These are phyloP conservation scores for Verticillium zaregamsianum DNA, from an alignment of 2,329 filamentous ascomycete species.

Conservation along the genomic window DNA sequence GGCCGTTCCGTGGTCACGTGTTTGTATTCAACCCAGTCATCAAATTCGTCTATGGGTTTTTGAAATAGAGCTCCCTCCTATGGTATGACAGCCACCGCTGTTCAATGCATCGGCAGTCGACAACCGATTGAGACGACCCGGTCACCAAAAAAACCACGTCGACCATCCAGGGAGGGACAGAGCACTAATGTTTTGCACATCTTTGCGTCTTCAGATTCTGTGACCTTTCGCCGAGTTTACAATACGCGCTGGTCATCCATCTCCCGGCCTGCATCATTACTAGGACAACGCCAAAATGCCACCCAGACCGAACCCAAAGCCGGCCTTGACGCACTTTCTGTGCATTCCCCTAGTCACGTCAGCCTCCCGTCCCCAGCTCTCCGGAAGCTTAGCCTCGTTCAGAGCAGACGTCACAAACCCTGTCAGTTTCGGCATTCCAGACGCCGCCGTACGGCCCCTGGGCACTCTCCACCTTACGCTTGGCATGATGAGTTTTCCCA, in stretches of 20 bases:
- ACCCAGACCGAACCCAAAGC: constrained; percentile 25
- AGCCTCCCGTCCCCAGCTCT: constrained; percentile 59
- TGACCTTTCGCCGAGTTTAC: no score
- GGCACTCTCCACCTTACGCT: constrained; percentile 83
- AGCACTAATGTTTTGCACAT: no score
- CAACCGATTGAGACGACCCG: not conserved
- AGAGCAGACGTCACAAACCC: constrained; percentile 48
- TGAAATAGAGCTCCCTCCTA: no score
- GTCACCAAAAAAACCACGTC: not conserved
- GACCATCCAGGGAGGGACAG: not conserved
- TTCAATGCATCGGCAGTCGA: not conserved
- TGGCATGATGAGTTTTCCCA: constrained; percentile 73
- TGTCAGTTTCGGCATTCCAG: constrained; percentile 47
- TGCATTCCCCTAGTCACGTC: constrained; percentile 67
- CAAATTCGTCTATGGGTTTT: not conserved
- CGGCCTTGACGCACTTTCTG: constrained; percentile 67
- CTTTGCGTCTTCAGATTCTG: no score
- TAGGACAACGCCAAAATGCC: constrained; percentile 23
- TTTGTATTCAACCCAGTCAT: not conserved
- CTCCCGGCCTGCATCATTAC: no score
- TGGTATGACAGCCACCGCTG: no score
- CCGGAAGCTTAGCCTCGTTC: constrained; percentile 59
- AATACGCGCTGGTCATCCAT: no score
- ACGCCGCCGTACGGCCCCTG: constrained; percentile 66
- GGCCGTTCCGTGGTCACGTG: not conserved